A percentile compares a stretch with the other conserved stretches of the same genome.
Evolutionary conservation across 306 rosid species (phyloP).

Genomic region (Quercus agrifolia): DNA sequence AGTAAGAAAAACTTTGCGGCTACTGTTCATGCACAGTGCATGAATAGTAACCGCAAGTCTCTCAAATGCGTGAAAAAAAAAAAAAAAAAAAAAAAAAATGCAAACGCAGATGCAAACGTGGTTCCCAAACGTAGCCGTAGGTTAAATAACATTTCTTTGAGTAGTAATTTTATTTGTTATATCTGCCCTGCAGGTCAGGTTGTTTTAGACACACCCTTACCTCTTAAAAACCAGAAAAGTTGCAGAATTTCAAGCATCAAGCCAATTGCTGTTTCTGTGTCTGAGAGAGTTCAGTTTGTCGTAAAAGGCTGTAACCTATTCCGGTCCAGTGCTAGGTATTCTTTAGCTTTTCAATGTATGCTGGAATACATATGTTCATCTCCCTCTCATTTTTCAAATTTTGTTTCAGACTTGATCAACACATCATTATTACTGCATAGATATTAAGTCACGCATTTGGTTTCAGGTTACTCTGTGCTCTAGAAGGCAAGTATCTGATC

Average conservation of each 20-base stretch:
- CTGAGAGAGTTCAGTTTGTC: slow-evolving; percentile 49
- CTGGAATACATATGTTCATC: background rate
- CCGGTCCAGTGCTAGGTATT: slow-evolving; percentile 59
- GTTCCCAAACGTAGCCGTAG: background rate
- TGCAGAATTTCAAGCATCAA: slow-evolving; percentile 61
- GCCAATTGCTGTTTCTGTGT: slow-evolving; percentile 79
- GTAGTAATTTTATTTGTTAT: background rate
- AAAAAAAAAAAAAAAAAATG: too few species aligned
- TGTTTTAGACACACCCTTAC: slow-evolving; percentile 65
- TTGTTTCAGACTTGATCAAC: background rate
- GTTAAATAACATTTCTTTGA: background rate
- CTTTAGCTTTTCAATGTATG: background rate
- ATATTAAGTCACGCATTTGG: slow-evolving; percentile 20
- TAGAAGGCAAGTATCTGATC: slow-evolving; percentile 78
- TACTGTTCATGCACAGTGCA: too few species aligned
- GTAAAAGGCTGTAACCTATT: slow-evolving; percentile 77
- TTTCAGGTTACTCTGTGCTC: slow-evolving; percentile 83
- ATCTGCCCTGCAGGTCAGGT: slow-evolving; percentile 65
- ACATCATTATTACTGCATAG: background rate
- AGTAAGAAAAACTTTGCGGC: too few species aligned
- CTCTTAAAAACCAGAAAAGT: slow-evolving; percentile 40
- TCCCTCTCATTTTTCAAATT: slow-evolving; percentile 14
- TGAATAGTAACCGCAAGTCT: too few species aligned
- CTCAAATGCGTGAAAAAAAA: too few species aligned
- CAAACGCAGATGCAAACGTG: too few species aligned